phyloP scores from a whole-genome alignment of 148 eudicot species.

The Pharnaceum exiguum region DNA sequence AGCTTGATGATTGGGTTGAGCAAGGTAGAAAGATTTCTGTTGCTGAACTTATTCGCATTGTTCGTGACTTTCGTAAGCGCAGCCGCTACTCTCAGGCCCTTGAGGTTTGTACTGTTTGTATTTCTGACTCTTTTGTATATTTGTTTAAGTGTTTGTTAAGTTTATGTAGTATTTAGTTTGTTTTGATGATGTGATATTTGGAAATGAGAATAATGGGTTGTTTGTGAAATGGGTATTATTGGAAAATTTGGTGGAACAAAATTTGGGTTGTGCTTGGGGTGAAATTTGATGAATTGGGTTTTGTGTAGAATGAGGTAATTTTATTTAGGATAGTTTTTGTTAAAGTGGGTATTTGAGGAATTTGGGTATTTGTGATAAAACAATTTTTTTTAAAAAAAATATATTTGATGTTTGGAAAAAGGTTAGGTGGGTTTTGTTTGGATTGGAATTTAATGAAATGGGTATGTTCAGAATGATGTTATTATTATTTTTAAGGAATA shows the following conservation, averaged over 20 bases:
- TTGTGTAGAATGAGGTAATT: no score
- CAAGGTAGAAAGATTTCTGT: conserved; percentile 47
- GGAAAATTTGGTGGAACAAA: neutral
- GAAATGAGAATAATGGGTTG: no score
- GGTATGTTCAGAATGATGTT: no score
- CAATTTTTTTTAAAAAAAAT: no score
- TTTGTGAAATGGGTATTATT: neutral
- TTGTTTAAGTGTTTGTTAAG: neutral
- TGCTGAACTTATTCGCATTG: conserved; percentile 57
- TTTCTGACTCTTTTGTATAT: neutral
- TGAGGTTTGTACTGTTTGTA: conserved; percentile 35
- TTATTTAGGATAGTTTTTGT: no score
- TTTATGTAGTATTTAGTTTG: neutral
- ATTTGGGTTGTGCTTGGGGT: neutral
- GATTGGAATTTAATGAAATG: neutral
- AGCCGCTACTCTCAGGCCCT: conserved; percentile 77
- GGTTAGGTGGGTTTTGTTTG: neutral
- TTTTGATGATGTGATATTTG: neutral
- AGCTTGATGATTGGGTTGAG: conserved; percentile 65
- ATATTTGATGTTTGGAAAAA: no score
- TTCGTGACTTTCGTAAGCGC: conserved; percentile 81
- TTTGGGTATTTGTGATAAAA: no score
- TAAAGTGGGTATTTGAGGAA: no score
- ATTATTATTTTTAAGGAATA: no score
- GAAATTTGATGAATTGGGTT: neutral